These are phyloP conservation scores for Termitomyces bulborhizus DNA, from an alignment of 768 basidiomycete genomes.

Conservation along the genomic window DNA sequence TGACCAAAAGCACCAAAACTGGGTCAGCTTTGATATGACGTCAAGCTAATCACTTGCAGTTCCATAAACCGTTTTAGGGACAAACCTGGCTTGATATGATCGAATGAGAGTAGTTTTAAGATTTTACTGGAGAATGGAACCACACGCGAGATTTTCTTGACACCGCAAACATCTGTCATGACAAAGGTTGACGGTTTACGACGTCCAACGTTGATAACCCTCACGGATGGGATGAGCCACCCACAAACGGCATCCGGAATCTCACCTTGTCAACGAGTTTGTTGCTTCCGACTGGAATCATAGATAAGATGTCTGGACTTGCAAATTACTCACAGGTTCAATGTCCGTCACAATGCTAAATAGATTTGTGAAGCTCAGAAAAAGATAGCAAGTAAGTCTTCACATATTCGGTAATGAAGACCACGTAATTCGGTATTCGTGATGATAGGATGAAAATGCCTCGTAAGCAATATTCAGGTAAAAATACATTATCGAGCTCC, in stretches of 20 bases:
- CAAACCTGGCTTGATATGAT: background rate
- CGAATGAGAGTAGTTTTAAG: background rate
- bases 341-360: constrained; percentile 13
- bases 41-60: background rate
- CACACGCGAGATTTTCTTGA: background rate
- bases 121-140: background rate
- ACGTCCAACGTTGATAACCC: background rate
- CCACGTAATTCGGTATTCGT: constrained; percentile 4
- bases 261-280: too few species aligned
- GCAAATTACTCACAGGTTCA: background rate
- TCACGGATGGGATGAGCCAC: background rate
- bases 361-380: background rate
- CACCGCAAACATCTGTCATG: background rate
- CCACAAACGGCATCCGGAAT: background rate
- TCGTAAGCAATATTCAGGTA: background rate
- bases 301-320: background rate
- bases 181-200: background rate
- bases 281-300: background rate
- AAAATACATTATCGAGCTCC: background rate
- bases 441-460: background rate
- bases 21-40: background rate
- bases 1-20: background rate
- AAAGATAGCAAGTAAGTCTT: background rate
- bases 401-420: constrained; percentile 1
- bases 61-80: background rate